Evolutionary conservation across 2,329 filamentous ascomycete genomes (phyloP), one percentile per base, ranked within the genome.

Genomic region (Pestalotiopsis sp.): DNA sequence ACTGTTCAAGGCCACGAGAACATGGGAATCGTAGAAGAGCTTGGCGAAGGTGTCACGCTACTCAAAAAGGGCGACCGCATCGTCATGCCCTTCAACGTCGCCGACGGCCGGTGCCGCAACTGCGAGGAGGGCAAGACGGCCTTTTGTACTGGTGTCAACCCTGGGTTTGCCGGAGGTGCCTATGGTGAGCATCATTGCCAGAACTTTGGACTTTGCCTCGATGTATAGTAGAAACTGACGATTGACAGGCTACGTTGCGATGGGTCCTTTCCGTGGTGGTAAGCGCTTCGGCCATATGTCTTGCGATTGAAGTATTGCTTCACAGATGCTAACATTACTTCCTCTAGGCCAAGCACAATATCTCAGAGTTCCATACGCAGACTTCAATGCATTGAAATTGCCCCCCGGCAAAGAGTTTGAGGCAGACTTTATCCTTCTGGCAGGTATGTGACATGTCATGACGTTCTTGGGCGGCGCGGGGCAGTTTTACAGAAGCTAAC

Each of bases 31-130:
- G 80, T 89, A 0, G 81, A 86, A 52, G 84, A 89, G 70, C 74
- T 86, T 0, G 89, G 89, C 1, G 74, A 82, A 2, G 89, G 88
- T 5, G 88, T 91, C 0, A 90, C 87, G 0, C 79, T 90, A 0
- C 76, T 91, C 17, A 86, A 90, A 72, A 87, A 89, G 71, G 88
- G 89, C 2, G 89, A 91, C 70, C 84, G 89, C 1, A 86, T 91
- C 3, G 88, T 91, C 2, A 84, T 91, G 76, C 89, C 89, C 0
- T 91, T 91, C 80, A 91, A 91, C 67, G 88, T 90, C 1, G 88
- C 88, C 6, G 87, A 90, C 72, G 88, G 88, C 1, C 82, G 88
- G 13, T 91, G 89, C 76, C 83, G 84, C 20, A 90, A 90, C 72
- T 91, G 89, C 68, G 89, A 91, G 73, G 87, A 91, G 71, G 88